phyloP scores from a whole-genome alignment of 306 rosid genomes.

The Inga leiocalycina region DNA sequence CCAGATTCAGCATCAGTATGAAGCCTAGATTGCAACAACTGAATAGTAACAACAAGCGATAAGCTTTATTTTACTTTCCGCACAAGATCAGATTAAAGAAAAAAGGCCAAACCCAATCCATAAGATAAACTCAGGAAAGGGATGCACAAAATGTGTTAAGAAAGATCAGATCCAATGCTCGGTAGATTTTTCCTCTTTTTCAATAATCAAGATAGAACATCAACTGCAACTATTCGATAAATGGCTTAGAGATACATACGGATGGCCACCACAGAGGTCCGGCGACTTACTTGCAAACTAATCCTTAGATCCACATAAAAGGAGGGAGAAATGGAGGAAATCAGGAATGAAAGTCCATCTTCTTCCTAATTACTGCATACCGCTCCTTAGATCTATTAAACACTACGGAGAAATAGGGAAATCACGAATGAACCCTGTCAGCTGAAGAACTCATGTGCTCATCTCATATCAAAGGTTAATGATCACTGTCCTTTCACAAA shows the following conservation, averaged over 20 bases:
- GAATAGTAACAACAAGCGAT: background rate
- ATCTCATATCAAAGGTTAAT: slow-evolving; percentile 19
- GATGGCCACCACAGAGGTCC: background rate
- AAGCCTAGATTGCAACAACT: background rate
- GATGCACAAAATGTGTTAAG: slow-evolving; percentile 7
- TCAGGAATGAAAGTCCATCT: background rate
- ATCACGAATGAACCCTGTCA: background rate
- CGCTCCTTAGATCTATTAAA: slow-evolving; percentile 20
- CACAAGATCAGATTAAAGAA: background rate
- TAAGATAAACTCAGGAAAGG: background rate
- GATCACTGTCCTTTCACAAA: slow-evolving; percentile 11
- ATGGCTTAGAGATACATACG: background rate
- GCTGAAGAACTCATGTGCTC: slow-evolving; percentile 7
- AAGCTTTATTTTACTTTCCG: background rate
- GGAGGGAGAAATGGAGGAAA: background rate
- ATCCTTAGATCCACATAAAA: background rate
- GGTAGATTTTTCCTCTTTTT: slow-evolving; percentile 1
- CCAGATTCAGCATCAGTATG: background rate
- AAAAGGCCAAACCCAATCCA: background rate
- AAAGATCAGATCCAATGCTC: slow-evolving; percentile 20
- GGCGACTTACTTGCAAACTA: background rate
- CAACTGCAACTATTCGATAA: background rate
- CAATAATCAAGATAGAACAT: background rate
- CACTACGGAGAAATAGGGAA: background rate
- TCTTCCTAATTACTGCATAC: slow-evolving; percentile 10